phyloP scores from a whole-genome alignment of 2,329 filamentous ascomycete species.

The Gyromitra esculenta region DNA sequence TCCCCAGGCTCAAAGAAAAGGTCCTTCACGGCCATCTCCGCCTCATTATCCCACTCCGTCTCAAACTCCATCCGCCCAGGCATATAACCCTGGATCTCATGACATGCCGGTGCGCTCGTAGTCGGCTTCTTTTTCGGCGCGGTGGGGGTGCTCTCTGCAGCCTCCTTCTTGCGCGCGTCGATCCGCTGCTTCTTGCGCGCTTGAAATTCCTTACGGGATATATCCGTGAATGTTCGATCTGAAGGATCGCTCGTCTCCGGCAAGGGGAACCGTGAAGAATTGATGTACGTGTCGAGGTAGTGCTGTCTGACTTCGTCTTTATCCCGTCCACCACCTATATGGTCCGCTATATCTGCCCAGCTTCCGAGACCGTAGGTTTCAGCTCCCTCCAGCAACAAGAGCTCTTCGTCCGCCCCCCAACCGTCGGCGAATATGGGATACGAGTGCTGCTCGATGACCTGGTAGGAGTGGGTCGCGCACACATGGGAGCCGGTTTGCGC shows the following conservation, averaged over 20 bases:
- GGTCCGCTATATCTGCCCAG: slow-evolving; percentile 97
- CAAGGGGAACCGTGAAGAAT: slow-evolving; percentile 84
- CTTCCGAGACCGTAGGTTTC: slow-evolving; percentile 96
- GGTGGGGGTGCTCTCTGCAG: slow-evolving; percentile 82
- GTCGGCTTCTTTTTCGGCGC: slow-evolving; percentile 96
- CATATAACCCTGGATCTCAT: slow-evolving; percentile 99
- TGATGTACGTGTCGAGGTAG: slow-evolving; percentile 86
- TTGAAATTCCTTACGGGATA: slow-evolving; percentile 92
- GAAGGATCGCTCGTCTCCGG: slow-evolving; percentile 85
- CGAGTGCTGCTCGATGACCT: slow-evolving; percentile 97
- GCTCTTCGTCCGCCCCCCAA: slow-evolving; percentile 96
- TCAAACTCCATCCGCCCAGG: slow-evolving; percentile 96
- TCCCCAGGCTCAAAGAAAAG: slow-evolving; percentile 99
- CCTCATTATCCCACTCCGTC: slow-evolving; percentile 96
- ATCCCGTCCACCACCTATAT: slow-evolving; percentile 92
- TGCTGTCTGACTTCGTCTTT: slow-evolving; percentile 97
- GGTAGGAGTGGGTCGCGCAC: slow-evolving; percentile 84
- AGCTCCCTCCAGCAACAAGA: slow-evolving; percentile 90
- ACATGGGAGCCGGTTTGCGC: slow-evolving; percentile 84
- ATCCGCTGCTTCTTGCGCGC: slow-evolving; percentile 90
- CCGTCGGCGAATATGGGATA: slow-evolving; percentile 94
- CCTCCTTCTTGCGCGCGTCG: slow-evolving; percentile 86
- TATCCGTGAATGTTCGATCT: slow-evolving; percentile 79
- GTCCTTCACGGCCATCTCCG: slow-evolving; percentile 95
- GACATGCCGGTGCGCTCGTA: slow-evolving; percentile 91